Percentiles rank a stretch among this genome's conserved stretches.
phyloP scores from a whole-genome alignment of 2,329 filamentous ascomycete species.

The Pleomassaria siparia region DNA sequence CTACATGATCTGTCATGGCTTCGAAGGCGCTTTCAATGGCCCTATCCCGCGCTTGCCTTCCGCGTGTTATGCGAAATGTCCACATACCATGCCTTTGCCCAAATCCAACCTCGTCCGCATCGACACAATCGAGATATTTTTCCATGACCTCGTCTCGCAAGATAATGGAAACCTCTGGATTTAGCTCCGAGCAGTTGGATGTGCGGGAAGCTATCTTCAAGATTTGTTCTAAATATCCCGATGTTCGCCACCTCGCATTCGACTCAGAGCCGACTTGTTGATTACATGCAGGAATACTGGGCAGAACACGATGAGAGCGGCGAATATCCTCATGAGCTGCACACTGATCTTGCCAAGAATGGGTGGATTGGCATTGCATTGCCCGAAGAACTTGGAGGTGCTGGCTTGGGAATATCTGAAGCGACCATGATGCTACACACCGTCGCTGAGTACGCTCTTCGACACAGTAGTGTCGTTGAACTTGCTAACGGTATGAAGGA shows the following conservation, averaged over 20 bases:
- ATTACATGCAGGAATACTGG: constrained; percentile 66
- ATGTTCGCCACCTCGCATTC: constrained; percentile 8
- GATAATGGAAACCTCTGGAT: constrained; percentile 71
- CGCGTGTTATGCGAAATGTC: background rate
- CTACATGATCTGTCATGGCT: constrained; percentile 1
- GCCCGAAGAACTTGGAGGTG: constrained; percentile 71
- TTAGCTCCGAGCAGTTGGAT: constrained; percentile 70
- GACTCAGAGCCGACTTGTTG: background rate
- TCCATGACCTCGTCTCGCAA: constrained; percentile 24
- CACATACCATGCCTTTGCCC: background rate
- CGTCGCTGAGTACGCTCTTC: constrained; percentile 60
- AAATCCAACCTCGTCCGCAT: background rate
- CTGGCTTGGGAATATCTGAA: constrained; percentile 75
- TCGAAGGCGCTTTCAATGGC: constrained; percentile 2
- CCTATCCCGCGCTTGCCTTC: background rate
- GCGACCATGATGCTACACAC: constrained; percentile 87
- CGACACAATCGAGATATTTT: constrained; percentile 25
- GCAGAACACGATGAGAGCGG: constrained; percentile 70
- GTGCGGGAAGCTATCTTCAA: constrained; percentile 71
- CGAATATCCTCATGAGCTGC: constrained; percentile 72
- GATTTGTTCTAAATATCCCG: constrained; percentile 69
- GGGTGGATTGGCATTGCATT: constrained; percentile 82
- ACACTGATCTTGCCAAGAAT: constrained; percentile 70
- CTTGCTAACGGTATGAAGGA: constrained; percentile 10
- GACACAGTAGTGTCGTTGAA: background rate